phyloP scores from a whole-genome alignment of 2,329 filamentous ascomycete genomes.

The Botrytis pseudocinerea region DNA sequence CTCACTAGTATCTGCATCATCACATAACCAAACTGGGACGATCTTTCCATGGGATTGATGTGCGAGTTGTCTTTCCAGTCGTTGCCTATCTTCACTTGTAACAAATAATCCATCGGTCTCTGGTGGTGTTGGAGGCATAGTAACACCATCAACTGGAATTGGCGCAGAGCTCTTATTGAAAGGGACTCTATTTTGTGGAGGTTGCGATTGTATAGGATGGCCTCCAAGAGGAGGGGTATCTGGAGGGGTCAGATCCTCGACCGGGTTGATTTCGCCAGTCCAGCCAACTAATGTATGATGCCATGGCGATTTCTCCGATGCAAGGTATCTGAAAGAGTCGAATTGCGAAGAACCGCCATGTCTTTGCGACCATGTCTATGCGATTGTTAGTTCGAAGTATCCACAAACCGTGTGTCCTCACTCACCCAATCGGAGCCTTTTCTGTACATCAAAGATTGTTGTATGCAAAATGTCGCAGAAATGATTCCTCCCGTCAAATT shows the following conservation, averaged over 20 bases:
- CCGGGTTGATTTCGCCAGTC: conserved; percentile 80
- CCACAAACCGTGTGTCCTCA: conserved; percentile 22
- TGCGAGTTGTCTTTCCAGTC: conserved; percentile 72
- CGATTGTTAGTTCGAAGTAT: conserved; percentile 28
- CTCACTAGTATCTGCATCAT: conserved; percentile 64
- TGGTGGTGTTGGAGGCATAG: conserved; percentile 57
- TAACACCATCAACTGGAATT: conserved; percentile 66
- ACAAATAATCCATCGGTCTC: conserved; percentile 70
- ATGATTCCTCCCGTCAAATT: conserved; percentile 65
- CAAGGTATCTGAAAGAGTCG: conserved; percentile 85
- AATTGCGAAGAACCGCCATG: conserved; percentile 89
- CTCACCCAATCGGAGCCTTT: conserved; percentile 63
- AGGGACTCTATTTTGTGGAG: conserved; percentile 44
- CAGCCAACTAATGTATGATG: conserved; percentile 91
- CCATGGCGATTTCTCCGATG: conserved; percentile 81
- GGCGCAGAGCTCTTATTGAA: conserved; percentile 78
- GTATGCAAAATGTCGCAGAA: conserved; percentile 64
- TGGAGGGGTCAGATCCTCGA: conserved; percentile 50
- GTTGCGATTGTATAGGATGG: conserved; percentile 41
- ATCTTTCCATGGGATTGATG: conserved; percentile 75
- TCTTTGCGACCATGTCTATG: conserved; percentile 70
- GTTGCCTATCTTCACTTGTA: conserved; percentile 65
- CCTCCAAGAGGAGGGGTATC: conserved; percentile 52
- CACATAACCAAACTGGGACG: conserved; percentile 84
- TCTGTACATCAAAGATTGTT: conserved; percentile 59